Evolutionary conservation across 2,329 filamentous ascomycete genomes (phyloP).

Genomic region (Metarhizium humberi): DNA sequence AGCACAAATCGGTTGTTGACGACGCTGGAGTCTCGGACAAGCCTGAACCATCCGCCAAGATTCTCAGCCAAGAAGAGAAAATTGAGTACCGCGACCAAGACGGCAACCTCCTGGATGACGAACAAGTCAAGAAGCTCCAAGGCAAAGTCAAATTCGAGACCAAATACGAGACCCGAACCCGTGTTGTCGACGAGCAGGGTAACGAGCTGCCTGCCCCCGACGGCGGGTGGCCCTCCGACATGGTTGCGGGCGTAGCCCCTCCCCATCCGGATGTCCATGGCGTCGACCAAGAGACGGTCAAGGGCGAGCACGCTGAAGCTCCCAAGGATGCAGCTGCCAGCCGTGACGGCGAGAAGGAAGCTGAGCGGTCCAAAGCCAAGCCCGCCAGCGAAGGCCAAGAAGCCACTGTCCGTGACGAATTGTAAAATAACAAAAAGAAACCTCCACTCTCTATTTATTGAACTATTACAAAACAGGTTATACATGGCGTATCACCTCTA

Average conservation of each 20-base stretch:
- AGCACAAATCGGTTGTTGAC: neutral
- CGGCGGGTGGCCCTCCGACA: constrained; percentile 28
- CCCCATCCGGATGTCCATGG: constrained; percentile 55
- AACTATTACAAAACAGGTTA: neutral
- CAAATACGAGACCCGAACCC: constrained; percentile 88
- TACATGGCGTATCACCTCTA: no score
- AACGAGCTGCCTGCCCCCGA: constrained; percentile 56
- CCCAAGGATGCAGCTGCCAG: constrained; percentile 35
- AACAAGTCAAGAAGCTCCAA: constrained; percentile 73
- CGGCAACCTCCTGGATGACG: constrained; percentile 76
- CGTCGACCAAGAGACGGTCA: constrained; percentile 47
- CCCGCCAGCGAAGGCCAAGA: constrained; percentile 55
- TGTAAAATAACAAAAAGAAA: constrained; percentile 15
- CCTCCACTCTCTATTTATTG: neutral
- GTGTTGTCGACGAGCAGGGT: constrained; percentile 69
- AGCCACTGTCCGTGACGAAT: constrained; percentile 35
- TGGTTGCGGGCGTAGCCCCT: constrained; percentile 38
- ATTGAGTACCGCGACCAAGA: constrained; percentile 76
- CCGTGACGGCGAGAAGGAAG: constrained; percentile 50
- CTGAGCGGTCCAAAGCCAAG: constrained; percentile 46
- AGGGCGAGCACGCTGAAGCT: constrained; percentile 28
- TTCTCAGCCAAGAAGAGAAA: constrained; percentile 60
- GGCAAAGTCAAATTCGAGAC: constrained; percentile 96
- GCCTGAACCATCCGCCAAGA: constrained; percentile 38
- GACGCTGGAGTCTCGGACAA: constrained; percentile 35